Evolutionary conservation across 495 filamentous ascomycete species (phyloP).

Genomic region (Recurvomyces mirabilis): DNA sequence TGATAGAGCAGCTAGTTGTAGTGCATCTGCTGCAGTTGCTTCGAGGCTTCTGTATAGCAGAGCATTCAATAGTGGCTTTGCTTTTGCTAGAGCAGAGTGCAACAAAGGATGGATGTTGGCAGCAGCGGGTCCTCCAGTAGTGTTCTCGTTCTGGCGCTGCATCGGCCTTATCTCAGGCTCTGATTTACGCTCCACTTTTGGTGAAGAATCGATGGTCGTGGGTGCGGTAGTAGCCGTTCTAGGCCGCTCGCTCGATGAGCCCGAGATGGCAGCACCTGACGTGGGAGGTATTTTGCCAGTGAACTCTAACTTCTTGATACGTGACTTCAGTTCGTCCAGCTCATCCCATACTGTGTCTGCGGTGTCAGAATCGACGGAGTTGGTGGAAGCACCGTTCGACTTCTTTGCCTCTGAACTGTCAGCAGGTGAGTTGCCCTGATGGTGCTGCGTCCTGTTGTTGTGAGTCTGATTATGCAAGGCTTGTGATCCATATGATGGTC

Average conservation of each 20-base stretch:
- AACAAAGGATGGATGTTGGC: slow-evolving; percentile 62
- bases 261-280: slow-evolving; percentile 66
- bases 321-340: slow-evolving; percentile 86
- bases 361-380: slow-evolving; percentile 73
- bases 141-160: neutral
- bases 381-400: slow-evolving; percentile 49
- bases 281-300: slow-evolving; percentile 76
- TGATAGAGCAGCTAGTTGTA: slow-evolving; percentile 63
- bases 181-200: slow-evolving; percentile 49
- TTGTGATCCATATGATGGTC: slow-evolving; percentile 17
- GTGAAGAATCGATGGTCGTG: slow-evolving; percentile 82
- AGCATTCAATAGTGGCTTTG: slow-evolving; percentile 51
- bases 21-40: slow-evolving; percentile 66
- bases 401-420: slow-evolving; percentile 15
- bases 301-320: slow-evolving; percentile 83
- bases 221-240: slow-evolving; percentile 87
- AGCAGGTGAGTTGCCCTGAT: slow-evolving; percentile 38
- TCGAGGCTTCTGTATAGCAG: slow-evolving; percentile 75
- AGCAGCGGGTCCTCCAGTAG: slow-evolving; percentile 22
- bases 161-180: neutral
- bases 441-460: slow-evolving; percentile 36
- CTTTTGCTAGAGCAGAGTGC: slow-evolving; percentile 67
- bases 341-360: slow-evolving; percentile 97
- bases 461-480: neutral
- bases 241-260: slow-evolving; percentile 66